Evolutionary conservation across 495 filamentous ascomycete genomes (phyloP).

Genomic region (Neurospora sp.): DNA sequence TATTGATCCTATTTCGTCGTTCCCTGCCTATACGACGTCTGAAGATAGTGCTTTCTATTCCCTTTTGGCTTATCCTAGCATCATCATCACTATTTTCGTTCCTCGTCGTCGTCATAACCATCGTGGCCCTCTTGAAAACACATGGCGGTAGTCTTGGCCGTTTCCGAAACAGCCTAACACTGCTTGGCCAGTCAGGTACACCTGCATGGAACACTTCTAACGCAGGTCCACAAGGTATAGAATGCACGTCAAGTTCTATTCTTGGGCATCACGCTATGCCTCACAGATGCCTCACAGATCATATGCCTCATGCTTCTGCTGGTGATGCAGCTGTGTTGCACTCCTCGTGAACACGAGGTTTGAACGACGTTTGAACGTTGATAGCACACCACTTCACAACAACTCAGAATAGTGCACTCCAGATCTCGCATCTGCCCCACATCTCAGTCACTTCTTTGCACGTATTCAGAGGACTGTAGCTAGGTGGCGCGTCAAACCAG

Average conservation of each 20-base stretch:
- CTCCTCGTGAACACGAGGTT: background rate
- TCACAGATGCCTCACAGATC: background rate
- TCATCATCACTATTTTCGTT: background rate
- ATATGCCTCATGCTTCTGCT: background rate
- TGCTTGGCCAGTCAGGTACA: background rate
- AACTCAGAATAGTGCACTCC: background rate
- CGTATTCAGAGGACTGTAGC: background rate
- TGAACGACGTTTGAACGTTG: background rate
- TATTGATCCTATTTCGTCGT: background rate
- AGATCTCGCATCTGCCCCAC: background rate
- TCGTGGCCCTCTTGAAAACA: background rate
- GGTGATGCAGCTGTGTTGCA: background rate
- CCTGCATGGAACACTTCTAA: background rate
- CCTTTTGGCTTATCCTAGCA: background rate
- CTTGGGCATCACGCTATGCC: background rate
- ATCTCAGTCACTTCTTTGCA: background rate
- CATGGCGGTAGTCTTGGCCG: background rate
- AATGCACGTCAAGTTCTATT: background rate
- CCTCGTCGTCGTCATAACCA: background rate
- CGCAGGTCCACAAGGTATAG: background rate
- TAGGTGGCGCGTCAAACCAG: background rate
- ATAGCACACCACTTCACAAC: background rate
- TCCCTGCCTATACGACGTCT: background rate
- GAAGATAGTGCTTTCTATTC: background rate
- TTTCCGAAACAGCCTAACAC: background rate